Base-by-base conservation (phyloP, 1,284 basidiomycete genomes). In the Fomes fomentarius region DNA sequence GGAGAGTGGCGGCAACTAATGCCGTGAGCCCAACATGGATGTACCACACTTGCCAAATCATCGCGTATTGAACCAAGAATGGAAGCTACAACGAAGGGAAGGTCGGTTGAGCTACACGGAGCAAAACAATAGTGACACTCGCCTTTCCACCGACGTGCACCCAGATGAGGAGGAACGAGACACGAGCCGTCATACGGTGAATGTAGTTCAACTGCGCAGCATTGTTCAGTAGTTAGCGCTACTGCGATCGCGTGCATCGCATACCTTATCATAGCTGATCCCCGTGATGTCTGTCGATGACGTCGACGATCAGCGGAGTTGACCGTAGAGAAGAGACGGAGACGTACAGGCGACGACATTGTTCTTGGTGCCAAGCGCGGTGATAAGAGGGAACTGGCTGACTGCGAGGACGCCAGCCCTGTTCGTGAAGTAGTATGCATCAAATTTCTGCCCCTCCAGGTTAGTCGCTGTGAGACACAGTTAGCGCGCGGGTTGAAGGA, bases 291-390 rank as follows among this genome's bases (percentile, higher is more conserved):
- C 83, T 84, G 60, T 15, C 14, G 22, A 34, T 10, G n/a, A 39
- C 19, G 45, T n/a, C n/a, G n/a, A n/a, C n/a, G n/a, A n/a, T n/a
- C n/a, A n/a, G n/a, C n/a, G n/a, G n/a, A n/a, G n/a, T n/a, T n/a
- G n/a, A n/a, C n/a, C n/a, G n/a, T n/a, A n/a, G n/a, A n/a, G n/a
- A n/a, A n/a, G n/a, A n/a, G n/a, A n/a, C n/a, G 19, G 35, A 15
- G 24, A 72, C 82, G 52, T 52, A 84, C 83, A 73, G 5, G 83
- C 80, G 7, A 89, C 71, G 19, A 82, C 50, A 50, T 87, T 89
- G 65, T 89, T 86, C 66, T 83, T 84, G 45, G 81, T 83, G 0
- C 83, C 85, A 12, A 89, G 76, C 2, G 76, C 83, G 0, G 81
- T 77, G 60, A 88, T 75, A n/a, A 89, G 69, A 0, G 85, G 82